Evolutionary conservation across 2,329 filamentous ascomycete species (phyloP).

Genomic region (Colletotrichum scovillei): DNA sequence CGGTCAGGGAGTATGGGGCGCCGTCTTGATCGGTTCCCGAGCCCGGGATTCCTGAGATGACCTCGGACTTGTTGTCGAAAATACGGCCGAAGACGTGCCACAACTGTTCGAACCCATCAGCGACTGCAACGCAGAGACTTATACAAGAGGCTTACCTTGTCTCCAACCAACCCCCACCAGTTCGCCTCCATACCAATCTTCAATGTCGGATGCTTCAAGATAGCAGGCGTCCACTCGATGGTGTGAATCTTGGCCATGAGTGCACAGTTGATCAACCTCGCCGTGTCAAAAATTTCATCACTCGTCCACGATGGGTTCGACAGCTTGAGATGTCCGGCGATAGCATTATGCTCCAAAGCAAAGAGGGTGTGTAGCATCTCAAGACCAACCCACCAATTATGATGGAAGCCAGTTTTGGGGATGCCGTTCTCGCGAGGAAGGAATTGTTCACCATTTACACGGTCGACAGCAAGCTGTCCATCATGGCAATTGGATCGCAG

Average conservation of each 20-base stretch:
- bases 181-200: constrained; percentile 57
- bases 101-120: constrained; percentile 31
- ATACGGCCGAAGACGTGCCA: constrained; percentile 47
- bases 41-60: constrained; percentile 38
- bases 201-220: constrained; percentile 55
- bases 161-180: constrained; percentile 57
- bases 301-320: constrained; percentile 50
- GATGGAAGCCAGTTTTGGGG: constrained; percentile 53
- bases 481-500: constrained; percentile 44
- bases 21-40: constrained; percentile 47
- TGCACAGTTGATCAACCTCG: constrained; percentile 55
- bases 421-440: constrained; percentile 53
- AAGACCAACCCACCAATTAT: constrained; percentile 60
- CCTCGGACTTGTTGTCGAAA: constrained; percentile 9
- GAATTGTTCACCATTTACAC: constrained; percentile 43
- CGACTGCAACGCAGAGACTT: too few relatives aligned
- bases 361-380: constrained; percentile 59
- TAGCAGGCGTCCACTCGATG: constrained; percentile 60
- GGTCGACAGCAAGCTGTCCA: background rate
- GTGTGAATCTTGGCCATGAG: constrained; percentile 63
- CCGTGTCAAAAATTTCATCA: constrained; percentile 57
- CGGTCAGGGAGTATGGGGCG: constrained; percentile 53
- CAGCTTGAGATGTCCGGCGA: constrained; percentile 51
- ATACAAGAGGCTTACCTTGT: constrained; percentile 43
- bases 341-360: constrained; percentile 57